Conservation (phyloP, 371 early-diverging fungal genomes). For the Capillidium rhysosporum region DNA sequence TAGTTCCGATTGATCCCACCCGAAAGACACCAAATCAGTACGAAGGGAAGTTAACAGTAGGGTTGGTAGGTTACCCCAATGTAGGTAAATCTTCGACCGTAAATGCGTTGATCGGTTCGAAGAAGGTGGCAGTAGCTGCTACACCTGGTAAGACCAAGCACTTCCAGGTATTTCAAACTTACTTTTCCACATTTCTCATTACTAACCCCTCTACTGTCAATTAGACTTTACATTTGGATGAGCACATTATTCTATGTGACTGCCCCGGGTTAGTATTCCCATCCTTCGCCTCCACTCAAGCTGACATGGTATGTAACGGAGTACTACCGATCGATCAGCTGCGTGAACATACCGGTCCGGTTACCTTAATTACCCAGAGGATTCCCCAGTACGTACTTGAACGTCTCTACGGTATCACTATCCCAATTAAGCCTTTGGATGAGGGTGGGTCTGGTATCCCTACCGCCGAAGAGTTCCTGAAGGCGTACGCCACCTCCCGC, state of each 20-base stretch:
- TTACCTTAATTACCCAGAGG: slow-evolving; percentile 56
- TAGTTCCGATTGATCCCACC: background rate
- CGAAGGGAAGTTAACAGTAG: slow-evolving; percentile 42
- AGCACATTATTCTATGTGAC: slow-evolving; percentile 80
- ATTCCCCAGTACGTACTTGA: slow-evolving; percentile 84
- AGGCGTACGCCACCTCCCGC: slow-evolving; percentile 71
- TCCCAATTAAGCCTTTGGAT: slow-evolving; percentile 49
- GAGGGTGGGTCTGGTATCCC: slow-evolving; percentile 68
- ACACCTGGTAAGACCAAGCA: slow-evolving; percentile 99
- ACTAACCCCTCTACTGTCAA: background rate
- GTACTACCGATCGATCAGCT: slow-evolving; percentile 98
- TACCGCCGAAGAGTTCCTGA: slow-evolving; percentile 56
- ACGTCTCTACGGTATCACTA: slow-evolving; percentile 77
- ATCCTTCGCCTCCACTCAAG: slow-evolving; percentile 91
- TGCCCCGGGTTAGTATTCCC: slow-evolving; percentile 99
- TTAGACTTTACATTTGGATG: slow-evolving; percentile 59
- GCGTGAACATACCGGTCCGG: slow-evolving; percentile 84
- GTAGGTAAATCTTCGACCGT: slow-evolving; percentile 99
- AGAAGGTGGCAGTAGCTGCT: slow-evolving; percentile 87
- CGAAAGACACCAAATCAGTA: background rate
- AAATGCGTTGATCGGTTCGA: slow-evolving; percentile 91
- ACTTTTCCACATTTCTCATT: background rate
- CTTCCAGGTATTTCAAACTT: slow-evolving; percentile 48
- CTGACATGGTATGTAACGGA: slow-evolving; percentile 97
- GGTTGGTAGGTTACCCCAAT: slow-evolving; percentile 99